phyloP scores from a whole-genome alignment of 257 asterid genomes.

The Dorcoceras hygrometricum region DNA sequence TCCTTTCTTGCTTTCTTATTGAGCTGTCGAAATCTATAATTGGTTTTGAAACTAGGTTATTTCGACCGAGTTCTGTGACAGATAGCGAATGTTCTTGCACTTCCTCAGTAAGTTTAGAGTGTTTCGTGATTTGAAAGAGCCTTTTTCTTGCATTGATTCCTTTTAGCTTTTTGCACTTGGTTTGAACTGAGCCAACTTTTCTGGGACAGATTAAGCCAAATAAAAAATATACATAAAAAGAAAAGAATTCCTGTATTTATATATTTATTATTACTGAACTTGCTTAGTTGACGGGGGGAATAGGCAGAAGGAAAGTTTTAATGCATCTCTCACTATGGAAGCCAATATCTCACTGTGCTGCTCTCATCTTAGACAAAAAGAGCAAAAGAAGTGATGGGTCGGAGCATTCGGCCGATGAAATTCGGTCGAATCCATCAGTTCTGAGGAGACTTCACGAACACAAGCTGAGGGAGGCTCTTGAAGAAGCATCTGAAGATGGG shows the following conservation, averaged over 20 bases:
- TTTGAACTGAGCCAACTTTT: slow-evolving; percentile 35
- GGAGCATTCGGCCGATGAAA: slow-evolving; percentile 60
- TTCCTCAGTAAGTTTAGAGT: slow-evolving; percentile 45
- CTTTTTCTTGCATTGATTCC: slow-evolving; percentile 49
- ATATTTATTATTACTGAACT: slow-evolving; percentile 33
- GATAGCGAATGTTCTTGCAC: slow-evolving; percentile 11
- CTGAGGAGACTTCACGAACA: slow-evolving; percentile 81
- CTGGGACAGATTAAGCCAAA: slow-evolving; percentile 41
- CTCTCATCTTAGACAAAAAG: slow-evolving; percentile 89
- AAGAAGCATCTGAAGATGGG: slow-evolving; percentile 97
- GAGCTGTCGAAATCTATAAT: slow-evolving; percentile 7
- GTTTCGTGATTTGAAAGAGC: slow-evolving; percentile 53
- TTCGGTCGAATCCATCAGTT: slow-evolving; percentile 57
- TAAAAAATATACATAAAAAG: neutral
- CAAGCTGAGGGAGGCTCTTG: slow-evolving; percentile 94
- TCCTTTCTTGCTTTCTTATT: neutral
- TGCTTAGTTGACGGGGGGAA: slow-evolving; percentile 11
- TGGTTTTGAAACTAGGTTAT: too few species aligned
- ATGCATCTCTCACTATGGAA: slow-evolving; percentile 99
- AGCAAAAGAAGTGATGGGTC: slow-evolving; percentile 75
- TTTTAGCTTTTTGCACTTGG: slow-evolving; percentile 58
- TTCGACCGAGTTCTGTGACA: neutral
- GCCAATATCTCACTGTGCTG: slow-evolving; percentile 95
- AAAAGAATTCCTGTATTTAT: slow-evolving; percentile 22
- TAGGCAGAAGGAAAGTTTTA: slow-evolving; percentile 34